These are phyloP conservation scores for Colletotrichum magnum DNA, from an alignment of 2,329 filamentous ascomycete species.

Conservation along the genomic window DNA sequence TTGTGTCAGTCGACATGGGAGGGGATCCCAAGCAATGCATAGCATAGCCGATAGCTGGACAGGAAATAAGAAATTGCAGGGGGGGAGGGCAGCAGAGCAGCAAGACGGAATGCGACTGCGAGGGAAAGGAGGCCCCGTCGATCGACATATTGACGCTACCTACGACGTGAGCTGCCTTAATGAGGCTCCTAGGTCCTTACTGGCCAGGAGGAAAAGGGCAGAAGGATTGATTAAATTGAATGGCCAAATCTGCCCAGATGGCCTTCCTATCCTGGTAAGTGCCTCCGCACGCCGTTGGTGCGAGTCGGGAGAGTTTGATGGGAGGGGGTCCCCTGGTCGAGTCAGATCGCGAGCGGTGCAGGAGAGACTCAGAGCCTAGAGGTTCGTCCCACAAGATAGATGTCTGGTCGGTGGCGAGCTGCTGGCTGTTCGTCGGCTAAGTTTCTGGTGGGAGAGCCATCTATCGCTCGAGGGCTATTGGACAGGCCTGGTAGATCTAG, in stretches of 20 bases:
- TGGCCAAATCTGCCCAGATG: conserved; percentile 19
- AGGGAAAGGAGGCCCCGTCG: conserved; percentile 7
- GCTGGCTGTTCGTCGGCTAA: neutral
- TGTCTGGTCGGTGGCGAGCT: conserved; percentile 8
- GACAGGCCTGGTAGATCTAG: conserved; percentile 17
- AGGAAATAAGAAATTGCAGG: conserved; percentile 34
- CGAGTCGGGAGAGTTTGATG: neutral
- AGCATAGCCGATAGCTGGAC: conserved; percentile 14
- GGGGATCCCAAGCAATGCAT: conserved; percentile 5
- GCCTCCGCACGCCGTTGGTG: conserved; percentile 32
- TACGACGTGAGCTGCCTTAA: conserved; percentile 33
- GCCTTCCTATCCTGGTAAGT: conserved; percentile 35
- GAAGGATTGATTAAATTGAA: conserved; percentile 17
- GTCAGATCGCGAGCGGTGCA: neutral
- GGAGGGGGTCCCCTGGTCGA: conserved; percentile 1
- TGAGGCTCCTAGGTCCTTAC: conserved; percentile 32
- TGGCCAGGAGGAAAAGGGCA: neutral
- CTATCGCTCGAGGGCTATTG: conserved; percentile 30
- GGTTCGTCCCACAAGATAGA: neutral
- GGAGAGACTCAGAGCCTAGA: too few relatives aligned
- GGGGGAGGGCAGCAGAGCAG: conserved; percentile 6
- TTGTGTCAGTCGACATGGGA: too few relatives aligned
- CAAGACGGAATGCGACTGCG: conserved; percentile 1
- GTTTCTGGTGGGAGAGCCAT: neutral
- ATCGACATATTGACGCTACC: conserved; percentile 23